Evolutionary conservation across 257 asterid genomes (phyloP), one percentile per base, ranked within the genome.

Genomic region (Echites panduratus): DNA sequence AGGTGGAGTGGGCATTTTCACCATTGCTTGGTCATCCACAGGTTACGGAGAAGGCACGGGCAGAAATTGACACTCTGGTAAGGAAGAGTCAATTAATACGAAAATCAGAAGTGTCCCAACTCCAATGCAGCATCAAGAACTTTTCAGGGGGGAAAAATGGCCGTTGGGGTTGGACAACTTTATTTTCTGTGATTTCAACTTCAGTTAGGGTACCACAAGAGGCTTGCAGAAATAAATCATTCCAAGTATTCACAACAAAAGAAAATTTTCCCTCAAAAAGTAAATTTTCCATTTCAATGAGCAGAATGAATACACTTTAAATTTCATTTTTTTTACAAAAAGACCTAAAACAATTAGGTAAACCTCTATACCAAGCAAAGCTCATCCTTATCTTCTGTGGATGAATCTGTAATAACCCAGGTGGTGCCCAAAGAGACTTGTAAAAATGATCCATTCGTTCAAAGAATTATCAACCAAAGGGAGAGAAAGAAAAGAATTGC

Each of bases 81-180:
- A 85, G 83, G 40, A 73, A 68, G 38, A 71, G 57, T 1, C 82
- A 74, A 57, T 44, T 81, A 8, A 58, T 84, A 16, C 45, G 54
- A 0, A 83, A 84, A 70, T 78, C 75, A 0, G 84, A 70, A 0
- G 87, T 92, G 1, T 87, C 90, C 5, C 88, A 85, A 52, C 78
- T 92, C 71, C 78, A 59, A 0, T 82, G 86, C 66, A 78, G 89
- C 72, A 82, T 91, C 32, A 79, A 76, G 19, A 96, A 91, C 38
- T 32, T 32, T 32, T 32, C 38, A 32, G 38, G 38, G 38, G 38
- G 38, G 38, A 32, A 32, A 3, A 32, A 1, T 32, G 38, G 38
- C 7, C 45, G 5, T 41, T 41, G 45, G 2, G 45, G 45, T 4
- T 4, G 45, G 9, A 41, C 45, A 41, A 41, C 45, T 41, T 41